These are phyloP conservation scores for Aspergillus sp. DNA, from an alignment of 2,329 filamentous ascomycete genomes.

Conservation along the genomic window DNA sequence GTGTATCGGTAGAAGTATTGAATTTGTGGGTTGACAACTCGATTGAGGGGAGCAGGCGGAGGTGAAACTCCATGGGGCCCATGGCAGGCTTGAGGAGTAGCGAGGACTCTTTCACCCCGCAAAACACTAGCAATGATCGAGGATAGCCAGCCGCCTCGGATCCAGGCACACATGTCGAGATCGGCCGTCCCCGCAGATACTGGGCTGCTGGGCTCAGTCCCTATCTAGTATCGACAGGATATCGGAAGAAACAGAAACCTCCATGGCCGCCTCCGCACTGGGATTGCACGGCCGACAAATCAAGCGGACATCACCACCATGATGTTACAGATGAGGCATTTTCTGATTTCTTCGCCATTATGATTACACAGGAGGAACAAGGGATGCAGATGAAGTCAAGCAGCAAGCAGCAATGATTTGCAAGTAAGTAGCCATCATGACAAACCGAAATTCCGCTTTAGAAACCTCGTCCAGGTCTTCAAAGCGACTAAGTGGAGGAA, in stretches of 20 bases:
- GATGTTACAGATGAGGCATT: conserved; percentile 19
- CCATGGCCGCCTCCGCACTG: no score
- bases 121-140: conserved; percentile 19
- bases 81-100: background rate
- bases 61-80: background rate
- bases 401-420: conserved; percentile 21
- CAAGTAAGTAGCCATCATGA: conserved; percentile 25
- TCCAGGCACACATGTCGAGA: conserved; percentile 22
- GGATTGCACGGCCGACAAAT: background rate
- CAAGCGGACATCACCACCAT: background rate
- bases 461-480: conserved; percentile 16
- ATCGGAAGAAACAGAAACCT: no score
- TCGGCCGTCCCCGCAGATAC: conserved; percentile 21
- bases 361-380: conserved; percentile 20
- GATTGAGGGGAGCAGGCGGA: background rate
- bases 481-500: conserved; percentile 20
- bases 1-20: background rate
- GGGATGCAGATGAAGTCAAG: conserved; percentile 8
- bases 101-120: conserved; percentile 13
- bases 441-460: conserved; percentile 21
- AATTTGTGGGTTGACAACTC: background rate
- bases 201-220: background rate
- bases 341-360: conserved; percentile 9
- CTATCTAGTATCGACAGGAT: background rate
- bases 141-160: conserved; percentile 14